Percentiles rank a stretch among this genome's conserved stretches.
Conservation (phyloP, 768 basidiomycete genomes). For the Terana coerulea region DNA sequence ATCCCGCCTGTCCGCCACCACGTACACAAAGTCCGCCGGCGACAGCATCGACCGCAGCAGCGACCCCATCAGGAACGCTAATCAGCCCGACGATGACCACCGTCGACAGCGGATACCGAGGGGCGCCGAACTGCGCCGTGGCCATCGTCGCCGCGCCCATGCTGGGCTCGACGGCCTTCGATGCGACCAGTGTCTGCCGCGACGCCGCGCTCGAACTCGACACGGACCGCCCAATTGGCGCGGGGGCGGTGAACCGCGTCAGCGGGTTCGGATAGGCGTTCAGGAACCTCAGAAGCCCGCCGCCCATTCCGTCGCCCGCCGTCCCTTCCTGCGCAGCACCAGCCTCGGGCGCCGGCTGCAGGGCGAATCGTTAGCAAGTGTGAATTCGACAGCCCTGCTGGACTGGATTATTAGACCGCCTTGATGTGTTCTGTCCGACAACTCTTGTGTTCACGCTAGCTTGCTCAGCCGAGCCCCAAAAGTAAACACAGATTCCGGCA, state of each 20-base stretch:
- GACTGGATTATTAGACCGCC: too few relatives aligned
- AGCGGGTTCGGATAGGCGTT: conserved; percentile 58
- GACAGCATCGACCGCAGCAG: conserved; percentile 83
- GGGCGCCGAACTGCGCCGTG: neutral
- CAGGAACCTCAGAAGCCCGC: conserved; percentile 56
- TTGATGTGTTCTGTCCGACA: too few relatives aligned
- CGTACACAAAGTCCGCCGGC: conserved; percentile 88
- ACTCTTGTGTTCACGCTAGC: too few relatives aligned
- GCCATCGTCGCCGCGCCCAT: neutral
- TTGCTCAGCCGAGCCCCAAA: too few relatives aligned
- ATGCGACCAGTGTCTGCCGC: neutral
- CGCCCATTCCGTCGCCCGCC: conserved; percentile 22
- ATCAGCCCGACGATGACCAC: conserved; percentile 75
- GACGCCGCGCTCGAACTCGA: conserved; percentile 15
- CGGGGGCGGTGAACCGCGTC: conserved; percentile 42
- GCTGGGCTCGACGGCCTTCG: too few relatives aligned
- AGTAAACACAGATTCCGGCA: too few relatives aligned
- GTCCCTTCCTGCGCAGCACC: conserved; percentile 15
- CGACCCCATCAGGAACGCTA: conserved; percentile 90
- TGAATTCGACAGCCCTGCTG: conserved; percentile 8
- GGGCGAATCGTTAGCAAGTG: conserved; percentile 12
- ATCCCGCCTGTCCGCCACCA: conserved; percentile 55
- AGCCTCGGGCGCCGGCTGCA: conserved; percentile 1
- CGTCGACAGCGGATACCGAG: conserved; percentile 43
- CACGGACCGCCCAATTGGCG: conserved; percentile 16